These are phyloP conservation scores for Arabidopsis arenosa DNA, from an alignment of 345 rosid species.

Conservation along the genomic window DNA sequence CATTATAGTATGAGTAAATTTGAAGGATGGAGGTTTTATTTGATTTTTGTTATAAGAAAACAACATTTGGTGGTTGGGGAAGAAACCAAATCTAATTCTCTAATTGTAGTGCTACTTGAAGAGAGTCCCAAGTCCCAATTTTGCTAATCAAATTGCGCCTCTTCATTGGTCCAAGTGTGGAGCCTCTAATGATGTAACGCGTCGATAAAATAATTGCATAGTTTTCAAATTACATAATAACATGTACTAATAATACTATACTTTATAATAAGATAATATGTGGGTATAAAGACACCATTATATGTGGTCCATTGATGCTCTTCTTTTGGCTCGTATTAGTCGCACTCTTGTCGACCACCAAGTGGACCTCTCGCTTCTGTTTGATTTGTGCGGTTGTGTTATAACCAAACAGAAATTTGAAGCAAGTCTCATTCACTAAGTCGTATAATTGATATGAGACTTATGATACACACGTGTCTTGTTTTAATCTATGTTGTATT, in stretches of 20 bases:
- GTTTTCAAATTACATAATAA: slow-evolving; percentile 6
- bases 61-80: slow-evolving; percentile 35
- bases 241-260: neutral
- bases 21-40: neutral
- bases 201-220: slow-evolving; percentile 26
- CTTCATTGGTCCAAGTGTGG: slow-evolving; percentile 45
- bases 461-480: slow-evolving; percentile 14
- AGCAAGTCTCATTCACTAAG: slow-evolving; percentile 25
- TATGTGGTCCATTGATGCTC: slow-evolving; percentile 39
- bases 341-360: slow-evolving; percentile 33
- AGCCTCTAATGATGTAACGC: slow-evolving; percentile 35
- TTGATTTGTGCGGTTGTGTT: slow-evolving; percentile 37
- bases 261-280: slow-evolving; percentile 11
- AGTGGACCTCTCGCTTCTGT: slow-evolving; percentile 30
- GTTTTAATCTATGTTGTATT: neutral
- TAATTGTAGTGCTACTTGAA: slow-evolving; percentile 28
- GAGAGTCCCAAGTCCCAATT: slow-evolving; percentile 10
- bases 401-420: slow-evolving; percentile 26
- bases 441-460: slow-evolving; percentile 11
- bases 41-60: neutral
- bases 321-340: slow-evolving; percentile 29
- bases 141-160: slow-evolving; percentile 33
- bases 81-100: slow-evolving; percentile 44
- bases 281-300: slow-evolving; percentile 42
- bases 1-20: slow-evolving; percentile 6